phyloP scores from a whole-genome alignment of 305 asterid species.

The Solanum aculeatissimum region DNA sequence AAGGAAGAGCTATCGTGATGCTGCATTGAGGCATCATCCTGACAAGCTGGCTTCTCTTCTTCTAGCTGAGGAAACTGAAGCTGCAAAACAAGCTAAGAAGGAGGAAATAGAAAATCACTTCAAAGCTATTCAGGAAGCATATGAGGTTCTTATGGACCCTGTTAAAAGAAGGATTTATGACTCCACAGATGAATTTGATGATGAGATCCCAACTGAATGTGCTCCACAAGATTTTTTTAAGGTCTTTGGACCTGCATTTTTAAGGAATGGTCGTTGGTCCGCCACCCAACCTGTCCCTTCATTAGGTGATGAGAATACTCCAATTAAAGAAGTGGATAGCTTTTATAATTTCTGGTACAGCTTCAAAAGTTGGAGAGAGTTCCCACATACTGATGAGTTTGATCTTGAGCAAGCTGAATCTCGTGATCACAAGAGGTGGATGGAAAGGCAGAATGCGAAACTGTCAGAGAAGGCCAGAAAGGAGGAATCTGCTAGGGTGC shows the following conservation, averaged over 20 bases:
- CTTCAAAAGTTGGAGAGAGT: conserved; percentile 96
- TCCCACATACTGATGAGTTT: conserved; percentile 94
- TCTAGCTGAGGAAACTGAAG: conserved; percentile 76
- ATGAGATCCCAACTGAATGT: conserved; percentile 79
- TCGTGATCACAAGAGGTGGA: conserved; percentile 95
- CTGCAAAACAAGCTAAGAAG: conserved; percentile 77
- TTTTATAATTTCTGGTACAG: conserved; percentile 87
- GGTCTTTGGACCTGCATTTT: conserved; percentile 91
- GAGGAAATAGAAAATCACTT: conserved; percentile 88
- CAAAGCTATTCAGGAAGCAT: conserved; percentile 89
- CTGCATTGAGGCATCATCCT: conserved; percentile 89
- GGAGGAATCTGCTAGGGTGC: conserved; percentile 70
- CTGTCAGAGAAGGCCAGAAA: conserved; percentile 91
- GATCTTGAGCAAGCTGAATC: conserved; percentile 93
- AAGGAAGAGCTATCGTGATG: conserved; percentile 71
- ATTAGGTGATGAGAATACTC: conserved; percentile 68
- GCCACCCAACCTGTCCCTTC: conserved; percentile 56
- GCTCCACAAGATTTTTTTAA: conserved; percentile 87
- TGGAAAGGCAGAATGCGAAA: conserved; percentile 94
- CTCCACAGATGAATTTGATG: conserved; percentile 98
- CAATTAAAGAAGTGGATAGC: conserved; percentile 57
- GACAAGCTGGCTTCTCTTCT: conserved; percentile 89
- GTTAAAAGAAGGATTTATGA: conserved; percentile 84
- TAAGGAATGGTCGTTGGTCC: conserved; percentile 99
- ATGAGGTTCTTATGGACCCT: conserved; percentile 84